Conservation (phyloP, 495 filamentous ascomycete genomes). For the Opeltia flavorubescens region DNA sequence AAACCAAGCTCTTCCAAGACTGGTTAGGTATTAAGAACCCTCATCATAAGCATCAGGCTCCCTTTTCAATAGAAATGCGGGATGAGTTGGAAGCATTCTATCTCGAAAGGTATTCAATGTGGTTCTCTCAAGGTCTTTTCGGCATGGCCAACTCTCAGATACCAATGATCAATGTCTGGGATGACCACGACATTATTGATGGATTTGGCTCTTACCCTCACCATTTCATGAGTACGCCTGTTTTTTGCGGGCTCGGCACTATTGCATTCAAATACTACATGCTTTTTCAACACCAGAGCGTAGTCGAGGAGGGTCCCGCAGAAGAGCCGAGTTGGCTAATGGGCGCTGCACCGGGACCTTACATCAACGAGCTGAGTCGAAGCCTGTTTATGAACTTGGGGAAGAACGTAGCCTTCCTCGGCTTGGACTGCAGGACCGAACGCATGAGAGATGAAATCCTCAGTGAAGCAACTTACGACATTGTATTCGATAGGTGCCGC, state of each 20-base stretch:
- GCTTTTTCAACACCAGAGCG: conserved; percentile 92
- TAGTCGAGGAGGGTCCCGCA: conserved; percentile 59
- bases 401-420: conserved; percentile 63
- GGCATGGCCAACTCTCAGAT: conserved; percentile 87
- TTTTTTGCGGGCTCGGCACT: conserved; percentile 77
- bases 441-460: conserved; percentile 67
- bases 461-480: conserved; percentile 64
- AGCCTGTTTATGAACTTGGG: conserved; percentile 80
- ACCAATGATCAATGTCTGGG: conserved; percentile 96
- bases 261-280: conserved; percentile 97
- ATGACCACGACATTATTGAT: conserved; percentile 94
- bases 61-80: conserved; percentile 64
- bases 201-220: conserved; percentile 89
- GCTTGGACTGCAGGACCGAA: conserved; percentile 84
- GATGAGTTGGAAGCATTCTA: conserved; percentile 79
- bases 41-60: conserved; percentile 57
- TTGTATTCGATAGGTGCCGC: conserved; percentile 72
- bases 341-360: conserved; percentile 67
- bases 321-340: conserved; percentile 88
- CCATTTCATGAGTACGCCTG: conserved; percentile 79
- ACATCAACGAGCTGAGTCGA: conserved; percentile 74
- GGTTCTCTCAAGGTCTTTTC: conserved; percentile 94
- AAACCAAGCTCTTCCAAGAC: conserved; percentile 59
- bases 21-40: conserved; percentile 77
- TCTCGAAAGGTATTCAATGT: conserved; percentile 68